Percentiles rank a stretch among this genome's conserved stretches.
These are phyloP conservation scores for Drechslera avenae DNA, from an alignment of 2,329 filamentous ascomycete genomes.

Conservation along the genomic window DNA sequence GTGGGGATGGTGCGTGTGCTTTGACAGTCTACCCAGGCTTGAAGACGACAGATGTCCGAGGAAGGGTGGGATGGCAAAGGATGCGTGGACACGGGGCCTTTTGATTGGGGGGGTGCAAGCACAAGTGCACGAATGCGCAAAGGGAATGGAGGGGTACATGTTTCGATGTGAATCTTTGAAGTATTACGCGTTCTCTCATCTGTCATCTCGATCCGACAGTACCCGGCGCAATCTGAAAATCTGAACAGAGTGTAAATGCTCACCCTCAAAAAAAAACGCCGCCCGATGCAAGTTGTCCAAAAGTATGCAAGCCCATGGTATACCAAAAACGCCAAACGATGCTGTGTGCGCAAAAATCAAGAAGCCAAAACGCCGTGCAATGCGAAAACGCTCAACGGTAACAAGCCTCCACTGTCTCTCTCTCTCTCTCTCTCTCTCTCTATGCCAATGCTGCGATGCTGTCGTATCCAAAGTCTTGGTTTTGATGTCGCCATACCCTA, in stretches of 20 bases:
- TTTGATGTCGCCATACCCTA: neutral
- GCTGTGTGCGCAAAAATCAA: constrained; percentile 12
- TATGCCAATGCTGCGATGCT: constrained; percentile 30
- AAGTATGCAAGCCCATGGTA: constrained; percentile 14
- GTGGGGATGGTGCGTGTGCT: constrained; percentile 10
- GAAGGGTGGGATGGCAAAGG: neutral
- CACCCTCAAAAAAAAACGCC: constrained; percentile 26
- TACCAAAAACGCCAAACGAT: constrained; percentile 26
- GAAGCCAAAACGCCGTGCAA: constrained; percentile 27
- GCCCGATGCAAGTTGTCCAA: constrained; percentile 29
- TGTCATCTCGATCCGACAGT: constrained; percentile 13
- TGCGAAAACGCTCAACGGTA: constrained; percentile 23
- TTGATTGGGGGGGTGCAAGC: neutral
- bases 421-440: constrained; percentile 34
- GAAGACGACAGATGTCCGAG: neutral
- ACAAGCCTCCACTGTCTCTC: constrained; percentile 22
- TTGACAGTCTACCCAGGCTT: constrained; percentile 3
- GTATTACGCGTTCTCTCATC: constrained; percentile 9
- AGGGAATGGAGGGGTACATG: neutral
- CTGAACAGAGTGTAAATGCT: constrained; percentile 32
- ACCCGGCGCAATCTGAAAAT: constrained; percentile 5
- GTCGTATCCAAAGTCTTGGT: constrained; percentile 1
- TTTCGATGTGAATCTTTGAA: neutral
- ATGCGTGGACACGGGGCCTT: neutral
- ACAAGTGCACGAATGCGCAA: neutral